Percentiles rank a stretch among this genome's conserved stretches.
phyloP scores from a whole-genome alignment of 2,329 filamentous ascomycete species.

The Tolypocladium cylindrosporum region DNA sequence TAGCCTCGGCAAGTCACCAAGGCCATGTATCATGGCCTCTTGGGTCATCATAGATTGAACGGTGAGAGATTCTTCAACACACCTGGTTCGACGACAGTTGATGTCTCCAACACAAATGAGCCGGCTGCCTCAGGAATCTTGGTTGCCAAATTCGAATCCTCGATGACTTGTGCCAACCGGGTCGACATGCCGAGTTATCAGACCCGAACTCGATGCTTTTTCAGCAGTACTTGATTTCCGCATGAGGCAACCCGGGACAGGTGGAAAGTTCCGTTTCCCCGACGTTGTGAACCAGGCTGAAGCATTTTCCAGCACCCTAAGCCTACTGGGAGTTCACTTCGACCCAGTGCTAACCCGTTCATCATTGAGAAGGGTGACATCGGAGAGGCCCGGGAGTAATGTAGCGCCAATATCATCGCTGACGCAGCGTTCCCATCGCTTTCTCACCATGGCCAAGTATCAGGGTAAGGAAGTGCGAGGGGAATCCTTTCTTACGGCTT shows the following conservation, averaged over 20 bases:
- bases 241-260: neutral
- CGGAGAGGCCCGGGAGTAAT: neutral
- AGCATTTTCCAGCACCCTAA: neutral
- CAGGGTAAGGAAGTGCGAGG: neutral
- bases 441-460: neutral
- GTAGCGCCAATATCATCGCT: neutral
- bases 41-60: too few relatives aligned
- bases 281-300: neutral
- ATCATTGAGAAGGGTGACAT: neutral
- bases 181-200: neutral
- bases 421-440: neutral
- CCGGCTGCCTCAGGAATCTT: too few relatives aligned
- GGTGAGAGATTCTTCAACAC: too few relatives aligned
- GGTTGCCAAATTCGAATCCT: too few relatives aligned
- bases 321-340: neutral
- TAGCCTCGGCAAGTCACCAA: too few relatives aligned
- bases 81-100: too few relatives aligned
- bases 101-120: too few relatives aligned
- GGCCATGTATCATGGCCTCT: too few relatives aligned
- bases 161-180: neutral
- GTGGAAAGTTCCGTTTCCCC: too few relatives aligned
- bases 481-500: neutral
- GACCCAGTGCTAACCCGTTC: neutral
- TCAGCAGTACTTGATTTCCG: neutral
- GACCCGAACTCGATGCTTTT: neutral